These are phyloP conservation scores for Ophiosphaerella korrae DNA, from an alignment of 2,329 filamentous ascomycete species.

Conservation along the genomic window DNA sequence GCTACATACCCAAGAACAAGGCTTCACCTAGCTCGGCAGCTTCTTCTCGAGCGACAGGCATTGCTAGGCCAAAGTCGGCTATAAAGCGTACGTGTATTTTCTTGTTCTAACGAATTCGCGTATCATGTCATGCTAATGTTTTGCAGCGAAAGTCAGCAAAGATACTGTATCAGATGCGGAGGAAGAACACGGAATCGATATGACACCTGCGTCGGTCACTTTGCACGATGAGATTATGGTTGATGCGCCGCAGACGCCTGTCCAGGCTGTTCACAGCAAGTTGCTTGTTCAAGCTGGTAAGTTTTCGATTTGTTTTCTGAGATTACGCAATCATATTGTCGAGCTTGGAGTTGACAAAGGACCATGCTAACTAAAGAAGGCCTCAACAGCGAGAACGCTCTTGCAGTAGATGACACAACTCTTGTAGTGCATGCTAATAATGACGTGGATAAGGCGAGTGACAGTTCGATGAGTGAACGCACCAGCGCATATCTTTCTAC, in stretches of 20 bases:
- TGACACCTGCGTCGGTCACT: neutral
- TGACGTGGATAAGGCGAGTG: neutral
- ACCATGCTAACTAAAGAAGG: neutral
- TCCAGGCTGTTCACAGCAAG: neutral
- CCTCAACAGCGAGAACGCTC: neutral
- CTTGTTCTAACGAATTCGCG: neutral
- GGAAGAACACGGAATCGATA: neutral
- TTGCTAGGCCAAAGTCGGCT: constrained; percentile 3
- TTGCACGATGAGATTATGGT: neutral
- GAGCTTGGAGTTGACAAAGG: neutral
- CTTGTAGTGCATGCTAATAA: neutral
- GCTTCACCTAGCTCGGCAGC: neutral
- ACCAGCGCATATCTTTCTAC: neutral
- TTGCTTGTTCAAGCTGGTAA: neutral
- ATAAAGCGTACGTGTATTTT: neutral
- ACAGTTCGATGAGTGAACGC: neutral
- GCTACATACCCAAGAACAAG: constrained; percentile 11
- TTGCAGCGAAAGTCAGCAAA: neutral
- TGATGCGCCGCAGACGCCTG: neutral
- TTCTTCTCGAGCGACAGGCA: neutral
- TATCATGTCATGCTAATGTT: neutral
- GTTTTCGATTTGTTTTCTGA: neutral
- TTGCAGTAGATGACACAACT: neutral
- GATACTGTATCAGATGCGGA: neutral
- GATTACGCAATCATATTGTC: neutral